Conservation (phyloP, 805 yeast genomes). For the Saccharomycopsis sp. region DNA sequence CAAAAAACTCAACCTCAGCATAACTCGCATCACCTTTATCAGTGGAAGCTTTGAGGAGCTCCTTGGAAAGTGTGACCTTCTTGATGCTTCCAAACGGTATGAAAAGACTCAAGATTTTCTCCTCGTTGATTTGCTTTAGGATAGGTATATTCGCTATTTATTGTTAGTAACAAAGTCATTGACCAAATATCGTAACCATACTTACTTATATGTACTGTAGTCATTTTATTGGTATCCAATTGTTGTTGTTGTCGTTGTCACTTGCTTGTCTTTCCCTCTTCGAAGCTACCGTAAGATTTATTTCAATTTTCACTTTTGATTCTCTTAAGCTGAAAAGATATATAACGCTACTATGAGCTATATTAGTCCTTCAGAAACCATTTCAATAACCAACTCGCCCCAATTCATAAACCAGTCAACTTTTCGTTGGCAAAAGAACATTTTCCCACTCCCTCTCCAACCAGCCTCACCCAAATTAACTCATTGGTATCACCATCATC, state of each 20-base stretch:
- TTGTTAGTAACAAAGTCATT: background rate
- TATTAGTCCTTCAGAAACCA: too few relatives aligned
- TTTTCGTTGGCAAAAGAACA: background rate
- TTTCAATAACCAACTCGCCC: background rate
- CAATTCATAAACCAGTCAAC: background rate
- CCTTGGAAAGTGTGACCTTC: conserved; percentile 1
- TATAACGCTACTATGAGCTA: too few relatives aligned
- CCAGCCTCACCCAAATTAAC: too few relatives aligned
- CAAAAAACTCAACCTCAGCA: conserved; percentile 3
- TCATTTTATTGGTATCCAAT: background rate
- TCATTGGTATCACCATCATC: background rate
- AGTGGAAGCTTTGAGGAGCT: background rate
- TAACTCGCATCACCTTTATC: background rate
- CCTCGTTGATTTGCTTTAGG: conserved; percentile 1
- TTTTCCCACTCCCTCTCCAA: too few relatives aligned
- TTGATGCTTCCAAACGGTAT: conserved; percentile 17
- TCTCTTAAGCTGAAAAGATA: too few relatives aligned
- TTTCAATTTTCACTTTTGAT: background rate
- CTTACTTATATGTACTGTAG: background rate
- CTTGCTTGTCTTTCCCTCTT: background rate
- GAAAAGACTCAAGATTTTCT: conserved; percentile 9
- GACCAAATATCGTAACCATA: background rate
- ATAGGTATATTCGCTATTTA: conserved; percentile 12
- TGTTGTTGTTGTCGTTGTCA: background rate
- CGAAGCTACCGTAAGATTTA: background rate